These are phyloP conservation scores for Ceriops decandra DNA, from an alignment of 345 rosid genomes.

Conservation along the genomic window DNA sequence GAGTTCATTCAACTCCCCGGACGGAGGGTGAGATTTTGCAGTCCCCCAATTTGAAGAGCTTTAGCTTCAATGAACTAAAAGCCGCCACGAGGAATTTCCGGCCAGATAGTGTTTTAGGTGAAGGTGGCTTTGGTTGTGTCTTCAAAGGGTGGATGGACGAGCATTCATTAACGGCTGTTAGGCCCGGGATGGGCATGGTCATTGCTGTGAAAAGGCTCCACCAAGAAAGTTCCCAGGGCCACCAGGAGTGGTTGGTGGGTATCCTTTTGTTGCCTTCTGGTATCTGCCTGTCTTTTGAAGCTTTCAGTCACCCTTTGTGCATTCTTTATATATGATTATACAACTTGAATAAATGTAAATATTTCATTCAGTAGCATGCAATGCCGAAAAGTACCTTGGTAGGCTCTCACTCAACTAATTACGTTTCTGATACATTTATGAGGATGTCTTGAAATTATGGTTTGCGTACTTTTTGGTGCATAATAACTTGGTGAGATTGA, in stretches of 20 bases:
- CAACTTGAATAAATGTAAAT: not conserved
- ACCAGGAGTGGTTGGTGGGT: slow-evolving; percentile 37
- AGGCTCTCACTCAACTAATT: not conserved
- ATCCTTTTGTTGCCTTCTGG: not conserved
- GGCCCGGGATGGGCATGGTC: slow-evolving; percentile 28
- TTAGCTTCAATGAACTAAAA: slow-evolving; percentile 24
- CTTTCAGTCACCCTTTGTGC: not conserved
- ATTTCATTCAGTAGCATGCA: not conserved
- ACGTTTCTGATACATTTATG: not conserved
- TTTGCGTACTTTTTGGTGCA: not conserved
- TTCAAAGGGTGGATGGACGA: slow-evolving; percentile 39
- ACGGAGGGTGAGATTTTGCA: slow-evolving; percentile 30
- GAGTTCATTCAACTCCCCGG: slow-evolving; percentile 25
- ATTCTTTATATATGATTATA: not conserved
- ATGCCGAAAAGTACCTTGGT: not conserved
- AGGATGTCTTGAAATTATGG: not conserved
- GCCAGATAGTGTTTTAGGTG: slow-evolving; percentile 32
- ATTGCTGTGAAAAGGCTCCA: slow-evolving; percentile 34
- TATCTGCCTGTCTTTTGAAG: not conserved
- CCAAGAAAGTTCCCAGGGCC: slow-evolving; percentile 36
- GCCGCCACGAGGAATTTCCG: slow-evolving; percentile 36
- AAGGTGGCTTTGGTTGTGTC: slow-evolving; percentile 37
- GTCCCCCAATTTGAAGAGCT: slow-evolving; percentile 30
- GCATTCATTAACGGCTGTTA: slow-evolving; percentile 22
- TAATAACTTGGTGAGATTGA: not conserved